Base-by-base conservation (phyloP, 1,139 yeast species). In the Candida sp. region DNA sequence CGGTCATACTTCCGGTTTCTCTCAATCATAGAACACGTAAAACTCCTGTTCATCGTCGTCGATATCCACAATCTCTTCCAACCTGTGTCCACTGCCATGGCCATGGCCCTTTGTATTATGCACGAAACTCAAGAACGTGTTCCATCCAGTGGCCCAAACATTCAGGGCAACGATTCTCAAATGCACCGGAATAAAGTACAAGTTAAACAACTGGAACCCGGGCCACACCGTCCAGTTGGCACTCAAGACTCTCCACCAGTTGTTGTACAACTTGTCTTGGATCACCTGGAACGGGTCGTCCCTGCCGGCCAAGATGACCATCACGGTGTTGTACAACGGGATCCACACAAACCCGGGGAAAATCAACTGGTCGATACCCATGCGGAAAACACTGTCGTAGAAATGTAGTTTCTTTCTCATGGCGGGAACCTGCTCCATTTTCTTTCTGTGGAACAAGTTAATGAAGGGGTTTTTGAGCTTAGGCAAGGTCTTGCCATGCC, bases 401-500 rank as follows among this genome's bases (percentile, higher is more conserved):
- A 68, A 57, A 43, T 69, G 65, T 23, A 62, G 48, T 42, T 51
- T 54, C 34, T 55, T 56, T 47, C 55, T 59, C 45, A 58, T 40
- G 28, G 47, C 39, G 9, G 58, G 49, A 7, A 44, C 30, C 30
- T 54, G 44, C 22, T 48, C 51, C 59, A 53, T 53, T 39, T 34
- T 33, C 23, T 39, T 38, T 41, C 61, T 41, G 17, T 39, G 38
- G 2, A 46, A 23, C 3, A 47, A 26, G 26, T 54, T 54, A 4
- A 74, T 54, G 41, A 75, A 72, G 5, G 84, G 84, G 53, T 73
- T 76, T 48, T 69, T 72, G 8, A 87, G 63, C 35, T 62, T 69
- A 34, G 88, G 84, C 26, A 90, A 69, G 8, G 83, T 69, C 44
- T 68, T 72, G 17, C 80, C 80, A 63, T 87, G 90, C 90, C 96